Evolutionary conservation across 2,329 filamentous ascomycete genomes (phyloP).

Genomic region (Grosmannia clavigera): DNA sequence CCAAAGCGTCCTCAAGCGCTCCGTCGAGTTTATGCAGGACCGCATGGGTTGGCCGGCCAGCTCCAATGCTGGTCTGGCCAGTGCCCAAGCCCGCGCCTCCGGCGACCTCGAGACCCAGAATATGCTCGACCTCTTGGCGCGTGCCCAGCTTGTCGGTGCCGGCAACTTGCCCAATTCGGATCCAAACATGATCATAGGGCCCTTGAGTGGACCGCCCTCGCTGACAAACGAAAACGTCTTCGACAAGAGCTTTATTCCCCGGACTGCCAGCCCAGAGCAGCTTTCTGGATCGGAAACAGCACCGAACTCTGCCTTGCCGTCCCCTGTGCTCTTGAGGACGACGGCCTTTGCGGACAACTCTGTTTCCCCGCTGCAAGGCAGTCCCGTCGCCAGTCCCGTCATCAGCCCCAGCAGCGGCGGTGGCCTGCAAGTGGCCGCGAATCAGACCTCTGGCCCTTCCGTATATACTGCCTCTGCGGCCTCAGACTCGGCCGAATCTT

Average conservation of each 20-base stretch:
- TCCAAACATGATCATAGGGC: constrained; percentile 32
- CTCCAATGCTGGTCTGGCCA: constrained; percentile 62
- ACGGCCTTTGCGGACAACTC: not conserved
- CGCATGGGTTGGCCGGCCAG: constrained; percentile 65
- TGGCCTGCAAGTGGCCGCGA: not conserved
- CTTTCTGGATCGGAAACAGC: constrained; percentile 10
- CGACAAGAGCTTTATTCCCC: constrained; percentile 62
- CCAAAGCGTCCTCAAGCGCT: constrained; percentile 85
- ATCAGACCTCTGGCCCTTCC: not conserved
- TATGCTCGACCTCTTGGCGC: constrained; percentile 78
- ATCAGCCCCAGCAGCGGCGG: not conserved
- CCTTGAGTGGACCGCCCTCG: constrained; percentile 69
- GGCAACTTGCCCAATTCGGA: constrained; percentile 45
- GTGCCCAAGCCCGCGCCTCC: constrained; percentile 67
- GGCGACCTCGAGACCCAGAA: constrained; percentile 81
- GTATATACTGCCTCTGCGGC: not conserved
- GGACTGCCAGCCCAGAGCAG: constrained; percentile 37
- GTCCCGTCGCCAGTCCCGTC: not conserved
- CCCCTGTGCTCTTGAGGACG: constrained; percentile 8
- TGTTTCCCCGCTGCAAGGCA: not conserved
- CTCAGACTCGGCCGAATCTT: constrained; percentile 35
- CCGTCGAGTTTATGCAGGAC: constrained; percentile 93
- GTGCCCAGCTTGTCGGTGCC: constrained; percentile 64
- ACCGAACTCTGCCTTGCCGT: constrained; percentile 5
- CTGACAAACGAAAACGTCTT: constrained; percentile 69